These are phyloP conservation scores for Solanum chacoense DNA, from an alignment of 305 asterid genomes.

Conservation along the genomic window DNA sequence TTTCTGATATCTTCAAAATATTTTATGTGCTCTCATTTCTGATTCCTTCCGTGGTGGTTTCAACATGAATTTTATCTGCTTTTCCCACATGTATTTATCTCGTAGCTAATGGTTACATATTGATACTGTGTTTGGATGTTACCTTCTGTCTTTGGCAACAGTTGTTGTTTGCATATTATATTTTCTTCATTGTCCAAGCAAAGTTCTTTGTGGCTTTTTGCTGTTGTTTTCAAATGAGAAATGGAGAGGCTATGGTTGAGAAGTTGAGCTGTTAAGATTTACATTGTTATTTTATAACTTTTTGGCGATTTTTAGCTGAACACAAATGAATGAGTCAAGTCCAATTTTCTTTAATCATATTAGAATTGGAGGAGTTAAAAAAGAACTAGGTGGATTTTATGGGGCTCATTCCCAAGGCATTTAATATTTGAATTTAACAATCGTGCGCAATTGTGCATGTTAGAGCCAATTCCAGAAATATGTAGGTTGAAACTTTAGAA, in stretches of 20 bases:
- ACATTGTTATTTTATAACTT: background rate
- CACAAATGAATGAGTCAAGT: background rate
- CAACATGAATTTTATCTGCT: background rate
- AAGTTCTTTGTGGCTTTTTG: background rate
- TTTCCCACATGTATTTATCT: background rate
- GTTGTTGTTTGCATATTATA: background rate
- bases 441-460: background rate
- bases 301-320: background rate
- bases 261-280: background rate
- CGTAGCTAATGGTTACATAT: background rate
- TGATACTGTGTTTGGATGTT: background rate
- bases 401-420: background rate
- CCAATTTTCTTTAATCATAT: background rate
- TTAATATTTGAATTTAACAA: background rate
- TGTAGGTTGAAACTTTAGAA: background rate
- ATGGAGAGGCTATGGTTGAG: background rate
- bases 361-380: background rate
- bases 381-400: background rate
- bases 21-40: background rate
- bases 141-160: background rate
- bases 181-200: background rate
- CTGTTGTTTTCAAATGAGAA: background rate
- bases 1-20: background rate
- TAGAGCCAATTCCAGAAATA: background rate
- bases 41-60: background rate